A percentile compares a stretch with the other conserved stretches of the same genome.
Evolutionary conservation across 2,329 filamentous ascomycete species (phyloP).

Genomic region (Xylariaceae sp.): DNA sequence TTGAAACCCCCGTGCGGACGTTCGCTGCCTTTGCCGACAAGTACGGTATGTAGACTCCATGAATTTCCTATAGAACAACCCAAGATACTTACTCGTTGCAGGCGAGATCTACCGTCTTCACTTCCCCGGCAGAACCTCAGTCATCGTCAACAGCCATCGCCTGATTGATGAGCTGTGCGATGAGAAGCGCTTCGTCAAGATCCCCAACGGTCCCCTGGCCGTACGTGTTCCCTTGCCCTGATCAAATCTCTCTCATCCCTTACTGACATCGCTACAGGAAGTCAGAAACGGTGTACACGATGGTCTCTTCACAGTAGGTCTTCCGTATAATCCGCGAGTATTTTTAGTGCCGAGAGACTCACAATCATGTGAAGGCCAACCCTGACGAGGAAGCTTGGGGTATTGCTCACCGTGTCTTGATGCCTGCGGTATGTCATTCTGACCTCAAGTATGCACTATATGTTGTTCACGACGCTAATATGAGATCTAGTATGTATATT

Average conservation of each 20-base stretch:
- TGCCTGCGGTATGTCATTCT: slow-evolving; percentile 22
- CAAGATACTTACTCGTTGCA: slow-evolving; percentile 27
- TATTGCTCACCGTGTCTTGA: slow-evolving; percentile 29
- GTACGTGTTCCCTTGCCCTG: slow-evolving; percentile 23
- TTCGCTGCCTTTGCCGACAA: slow-evolving; percentile 54
- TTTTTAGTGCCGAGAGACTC: slow-evolving; percentile 4
- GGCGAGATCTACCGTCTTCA: slow-evolving; percentile 57
- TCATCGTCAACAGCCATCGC: slow-evolving; percentile 49
- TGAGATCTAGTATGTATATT: slow-evolving; percentile 16
- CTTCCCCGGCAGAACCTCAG: slow-evolving; percentile 40
- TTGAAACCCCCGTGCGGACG: slow-evolving; percentile 51
- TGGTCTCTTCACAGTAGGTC: slow-evolving; percentile 58
- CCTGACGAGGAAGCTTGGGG: slow-evolving; percentile 57
- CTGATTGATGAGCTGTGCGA: slow-evolving; percentile 60
- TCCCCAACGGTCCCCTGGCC: slow-evolving; percentile 43
- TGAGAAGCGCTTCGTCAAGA: slow-evolving; percentile 61
- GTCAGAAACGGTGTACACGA: slow-evolving; percentile 57
- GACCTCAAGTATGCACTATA: not conserved
- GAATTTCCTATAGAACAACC: slow-evolving; percentile 2
- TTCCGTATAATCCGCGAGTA: not conserved
- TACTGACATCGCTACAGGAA: slow-evolving; percentile 32
- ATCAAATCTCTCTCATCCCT: not conserved
- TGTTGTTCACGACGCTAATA: slow-evolving; percentile 6
- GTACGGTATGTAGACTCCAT: slow-evolving; percentile 50
- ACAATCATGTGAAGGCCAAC: slow-evolving; percentile 31